Evolutionary conservation across 768 basidiomycete genomes (phyloP).

Genomic region (Leccinum disarticulatum): DNA sequence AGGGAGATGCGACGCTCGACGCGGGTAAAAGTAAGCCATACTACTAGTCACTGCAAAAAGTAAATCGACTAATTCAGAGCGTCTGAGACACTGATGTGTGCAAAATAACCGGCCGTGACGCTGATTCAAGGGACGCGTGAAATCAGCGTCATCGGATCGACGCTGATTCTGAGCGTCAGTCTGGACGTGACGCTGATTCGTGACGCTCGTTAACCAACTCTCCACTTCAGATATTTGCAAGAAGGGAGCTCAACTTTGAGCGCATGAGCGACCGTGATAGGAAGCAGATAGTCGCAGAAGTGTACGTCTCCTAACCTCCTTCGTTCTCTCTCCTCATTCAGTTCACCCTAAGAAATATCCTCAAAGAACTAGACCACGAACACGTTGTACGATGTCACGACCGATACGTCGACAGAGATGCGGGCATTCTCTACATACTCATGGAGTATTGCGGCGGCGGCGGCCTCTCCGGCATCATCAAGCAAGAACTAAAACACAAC

Average conservation of each 20-base stretch:
- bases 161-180: too few relatives aligned
- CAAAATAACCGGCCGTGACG: too few relatives aligned
- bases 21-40: too few relatives aligned
- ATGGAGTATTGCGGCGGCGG: conserved; percentile 99
- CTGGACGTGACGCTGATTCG: too few relatives aligned
- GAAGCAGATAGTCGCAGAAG: conserved; percentile 97
- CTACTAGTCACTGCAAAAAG: too few relatives aligned
- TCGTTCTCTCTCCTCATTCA: background rate
- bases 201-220: background rate
- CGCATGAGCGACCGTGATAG: conserved; percentile 94
- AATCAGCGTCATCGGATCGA: too few relatives aligned
- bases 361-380: conserved; percentile 92
- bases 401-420: conserved; percentile 86
- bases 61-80: too few relatives aligned
- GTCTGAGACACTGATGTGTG: too few relatives aligned
- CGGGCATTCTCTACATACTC: conserved; percentile 91
- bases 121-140: too few relatives aligned
- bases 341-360: conserved; percentile 69
- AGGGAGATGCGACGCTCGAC: conserved; percentile 61
- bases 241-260: conserved; percentile 97
- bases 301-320: conserved; percentile 54
- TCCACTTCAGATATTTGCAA: conserved; percentile 66
- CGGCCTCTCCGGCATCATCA: conserved; percentile 87
- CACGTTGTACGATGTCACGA: conserved; percentile 97
- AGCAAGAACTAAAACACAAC: conserved; percentile 65